Evolutionary conservation across 441 rosid species (phyloP), one percentile per base, ranked within the genome.

Genomic region (Adansonia gregorii): DNA sequence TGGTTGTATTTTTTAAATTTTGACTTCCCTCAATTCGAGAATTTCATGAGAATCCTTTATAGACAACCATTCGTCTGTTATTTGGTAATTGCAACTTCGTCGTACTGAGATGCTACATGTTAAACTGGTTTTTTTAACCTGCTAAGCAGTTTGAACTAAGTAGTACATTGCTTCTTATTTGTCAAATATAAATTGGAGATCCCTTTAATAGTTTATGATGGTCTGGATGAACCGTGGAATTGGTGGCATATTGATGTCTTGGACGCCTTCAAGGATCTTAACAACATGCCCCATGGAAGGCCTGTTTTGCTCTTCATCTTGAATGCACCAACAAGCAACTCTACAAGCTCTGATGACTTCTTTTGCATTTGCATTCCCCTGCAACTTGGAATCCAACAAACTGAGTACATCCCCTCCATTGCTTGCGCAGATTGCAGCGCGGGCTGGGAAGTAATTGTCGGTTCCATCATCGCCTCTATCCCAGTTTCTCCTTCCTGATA

Each of bases 301-400:
- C 79, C 98, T 82, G n/a, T 80, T 83, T 64, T 43, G 74, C 75
- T 92, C 97, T 14, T 87, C 91, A 60, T 90, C 93, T 78, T 94
- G 98, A 61, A 92, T 82, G 75, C 98, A 92, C 95, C 98, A 87
- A 79, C 92, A 86, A 19, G 94, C 95, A 3, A 88, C 87, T 79
- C 79, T 89, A 79, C 90, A 85, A 22, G 87, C 76, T 84, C 88
- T 86, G 8, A 78, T 76, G 15, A 92, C 73, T 92, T 93, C 92
- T 55, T 87, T 85, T 27, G 24, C 75, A 76, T 92, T 84, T 27
- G 85, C 92, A 6, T 64, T 60, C 12, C 81, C 83, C 4, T 67
- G 75, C 79, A 92, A 70, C 67, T 80, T 86, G 20, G 89, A 83
- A 48, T 92, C 95, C 75, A 91, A 56, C 6, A 94, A 72, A n/a